These are phyloP conservation scores for Carpinus fangiana DNA, from an alignment of 306 rosid species.

Conservation along the genomic window DNA sequence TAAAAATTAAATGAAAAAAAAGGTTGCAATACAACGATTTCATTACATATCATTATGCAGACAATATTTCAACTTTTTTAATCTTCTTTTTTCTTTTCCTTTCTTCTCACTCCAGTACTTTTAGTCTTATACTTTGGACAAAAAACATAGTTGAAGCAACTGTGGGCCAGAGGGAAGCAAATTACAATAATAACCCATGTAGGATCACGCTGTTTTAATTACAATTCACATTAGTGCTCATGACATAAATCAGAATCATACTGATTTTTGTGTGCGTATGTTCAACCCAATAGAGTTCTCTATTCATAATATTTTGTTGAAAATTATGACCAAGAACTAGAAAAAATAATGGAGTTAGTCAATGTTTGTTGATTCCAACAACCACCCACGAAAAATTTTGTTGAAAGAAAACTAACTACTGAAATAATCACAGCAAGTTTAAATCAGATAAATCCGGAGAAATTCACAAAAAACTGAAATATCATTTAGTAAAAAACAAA, in stretches of 20 bases:
- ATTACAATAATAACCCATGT: no score
- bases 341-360: conserved; percentile 15
- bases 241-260: no score
- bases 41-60: conserved; percentile 35
- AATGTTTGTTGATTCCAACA: conserved; percentile 17
- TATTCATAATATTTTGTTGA: not conserved
- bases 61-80: conserved; percentile 26
- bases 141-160: no score
- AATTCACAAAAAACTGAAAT: not conserved
- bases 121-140: conserved; percentile 7
- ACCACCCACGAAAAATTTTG: no score
- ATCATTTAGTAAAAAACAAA: not conserved
- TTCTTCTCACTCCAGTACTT: conserved; percentile 46
- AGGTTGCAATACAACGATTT: conserved; percentile 28
- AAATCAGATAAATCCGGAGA: not conserved
- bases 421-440: not conserved
- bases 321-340: conserved; percentile 3
- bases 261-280: not conserved
- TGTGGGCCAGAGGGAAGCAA: no score
- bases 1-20: conserved; percentile 5
- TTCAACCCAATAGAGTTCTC: conserved; percentile 7
- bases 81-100: conserved; percentile 33
- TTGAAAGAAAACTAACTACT: no score
- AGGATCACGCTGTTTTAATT: no score
- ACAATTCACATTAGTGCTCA: no score